Evolutionary conservation across 192 early-diverging fungal species (phyloP), one percentile per base, ranked within the genome.

Genomic region (Coemansia pectinata): DNA sequence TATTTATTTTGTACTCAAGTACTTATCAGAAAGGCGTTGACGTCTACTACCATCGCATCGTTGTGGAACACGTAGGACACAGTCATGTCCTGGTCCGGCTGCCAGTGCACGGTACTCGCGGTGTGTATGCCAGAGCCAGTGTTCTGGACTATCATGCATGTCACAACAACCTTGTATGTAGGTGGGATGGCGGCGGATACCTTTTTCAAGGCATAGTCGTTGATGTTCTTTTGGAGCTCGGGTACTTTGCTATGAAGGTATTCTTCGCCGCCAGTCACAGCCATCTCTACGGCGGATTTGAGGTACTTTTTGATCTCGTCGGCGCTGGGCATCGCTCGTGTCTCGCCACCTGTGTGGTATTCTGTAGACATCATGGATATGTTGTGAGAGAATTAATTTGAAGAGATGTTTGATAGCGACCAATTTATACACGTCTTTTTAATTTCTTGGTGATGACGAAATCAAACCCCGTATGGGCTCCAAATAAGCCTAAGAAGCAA

Each of bases 81-180:
- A n/a, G 77, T 19, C 14, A 34, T 19, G 55, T 83, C 80, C 9
- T 48, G 52, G 8, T 15, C 10, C 7, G 77, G 66, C 34, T 83
- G 72, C 80, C 80, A 83, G 23, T 38, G 60, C 23, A 73, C 62
- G 19, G 72, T 44, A 14, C 74, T 74, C 38, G 65, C 57, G 14
- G 77, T 74, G 33, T 83, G 75, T 44, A 77, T 70, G 27, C 80
- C 80, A 4, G 65, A 63, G 8, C 64, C 75, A 2, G 68, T 77
- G 63, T 78, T 83, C 29, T 83, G 72, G 29, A 78, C 74, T 14
- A 83, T 66, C 17, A 76, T 73, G 60, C 80, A 83, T 9, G 80
- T 77, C 11, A 78, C 69, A 3, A 78, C 63, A 12, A 48, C 31
- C 21, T 83, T 83, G 61, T 67, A 44, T 1, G 65, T 25, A 0